Base-by-base conservation (phyloP, 192 early-diverging fungal genomes). In the Backusella sp. region DNA sequence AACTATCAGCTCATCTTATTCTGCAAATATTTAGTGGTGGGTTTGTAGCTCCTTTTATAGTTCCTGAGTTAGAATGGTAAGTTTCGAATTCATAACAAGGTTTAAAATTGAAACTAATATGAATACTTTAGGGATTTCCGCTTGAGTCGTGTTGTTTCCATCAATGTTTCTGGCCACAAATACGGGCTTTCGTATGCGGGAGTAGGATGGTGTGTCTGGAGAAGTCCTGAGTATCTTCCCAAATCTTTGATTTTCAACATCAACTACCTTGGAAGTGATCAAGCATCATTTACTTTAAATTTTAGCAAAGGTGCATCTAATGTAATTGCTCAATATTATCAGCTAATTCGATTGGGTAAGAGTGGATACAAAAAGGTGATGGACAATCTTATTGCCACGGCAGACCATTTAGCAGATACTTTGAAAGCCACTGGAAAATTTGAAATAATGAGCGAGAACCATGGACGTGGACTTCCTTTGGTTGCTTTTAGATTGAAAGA, bases 121-220 rank as follows among this genome's bases (percentile, higher is more conserved):
- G 23, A 62, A 62, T n/a, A 26, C 30, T 30, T 0, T 53, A 79
- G 70, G 79, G 80, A 84, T 76, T 93, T 93, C 77, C 76, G 89
- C 19, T 83, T 94, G 15, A 77, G 79, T 3, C 90, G 87, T 15
- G 95, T 96, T 14, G 87, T 85, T 7, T 92, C 91, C 21, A 96
- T 96, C 83, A 95, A 94, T 78, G 87, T 88, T 23, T 92, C 91
- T 53, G 93, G 94, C 56, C 94, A 95, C 89, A 96, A 96, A 80
- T 96, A 87, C 84, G 94, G 94, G n/a, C 86, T 96, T 39, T 86
- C 89, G 17, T 94, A 93, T 79, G 87, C 93, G 5, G 94, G 94
- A 56, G 84, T 96, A 65, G 94, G 94, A 41, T 96, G 94, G 94
- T 85, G 89, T 42, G 66, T 96, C 28, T 96, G 95, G 95, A 85